Percentiles rank a stretch among this genome's conserved stretches.
phyloP scores from a whole-genome alignment of 345 rosid genomes.

The Erucastrum elatum region DNA sequence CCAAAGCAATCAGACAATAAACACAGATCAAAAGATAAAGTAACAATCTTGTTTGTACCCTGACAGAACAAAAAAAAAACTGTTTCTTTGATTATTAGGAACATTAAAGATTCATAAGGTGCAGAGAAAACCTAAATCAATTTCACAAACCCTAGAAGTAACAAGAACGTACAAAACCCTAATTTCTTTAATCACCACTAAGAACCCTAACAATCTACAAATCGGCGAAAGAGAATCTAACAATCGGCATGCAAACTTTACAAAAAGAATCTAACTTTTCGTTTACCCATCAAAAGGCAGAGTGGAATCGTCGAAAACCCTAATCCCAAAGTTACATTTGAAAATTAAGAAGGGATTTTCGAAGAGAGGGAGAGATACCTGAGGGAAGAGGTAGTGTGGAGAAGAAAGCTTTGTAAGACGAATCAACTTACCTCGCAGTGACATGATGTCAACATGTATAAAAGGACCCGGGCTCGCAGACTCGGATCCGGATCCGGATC shows the following conservation, averaged over 20 bases:
- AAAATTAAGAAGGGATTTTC: not conserved
- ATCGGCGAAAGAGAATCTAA: not conserved
- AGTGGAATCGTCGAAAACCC: not conserved
- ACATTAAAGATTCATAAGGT: no score
- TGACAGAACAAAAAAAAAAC: no score
- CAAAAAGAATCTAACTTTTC: not conserved
- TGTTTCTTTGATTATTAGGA: no score
- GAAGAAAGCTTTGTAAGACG: not conserved
- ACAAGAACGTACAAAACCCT: no score
- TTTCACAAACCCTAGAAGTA: not conserved
- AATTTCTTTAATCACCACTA: no score
- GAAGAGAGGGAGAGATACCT: conserved; percentile 18
- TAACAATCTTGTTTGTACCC: no score
- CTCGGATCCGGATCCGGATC: not conserved
- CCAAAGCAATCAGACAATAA: not conserved
- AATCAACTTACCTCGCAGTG: not conserved
- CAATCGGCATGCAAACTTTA: not conserved
- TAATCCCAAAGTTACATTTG: not conserved
- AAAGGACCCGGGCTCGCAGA: not conserved
- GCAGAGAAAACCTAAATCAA: not conserved
- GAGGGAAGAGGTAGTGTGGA: conserved; percentile 2
- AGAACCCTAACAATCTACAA: not conserved
- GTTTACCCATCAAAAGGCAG: not conserved
- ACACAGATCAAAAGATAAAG: not conserved
- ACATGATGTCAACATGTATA: not conserved